Evolutionary conservation across 1,139 yeast species (phyloP).

Genomic region (Tardiomyces depauwii): DNA sequence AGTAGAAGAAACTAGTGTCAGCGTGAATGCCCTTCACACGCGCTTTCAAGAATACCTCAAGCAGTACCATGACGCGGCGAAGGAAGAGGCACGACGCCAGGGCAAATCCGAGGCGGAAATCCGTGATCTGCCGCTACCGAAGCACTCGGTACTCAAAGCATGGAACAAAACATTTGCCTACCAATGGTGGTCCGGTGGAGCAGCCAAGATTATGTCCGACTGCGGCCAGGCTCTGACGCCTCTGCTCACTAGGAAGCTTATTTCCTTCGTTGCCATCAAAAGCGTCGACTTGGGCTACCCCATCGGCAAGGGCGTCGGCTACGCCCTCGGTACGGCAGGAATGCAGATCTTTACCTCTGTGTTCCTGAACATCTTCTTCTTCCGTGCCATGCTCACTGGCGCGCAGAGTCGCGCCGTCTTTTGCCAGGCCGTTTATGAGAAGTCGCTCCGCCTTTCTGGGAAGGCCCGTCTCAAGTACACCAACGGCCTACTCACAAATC

Average conservation of each 20-base stretch:
- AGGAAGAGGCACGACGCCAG: slow-evolving; percentile 15
- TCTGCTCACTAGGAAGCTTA: slow-evolving; percentile 40
- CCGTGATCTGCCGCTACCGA: slow-evolving; percentile 26
- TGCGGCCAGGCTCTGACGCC: slow-evolving; percentile 41
- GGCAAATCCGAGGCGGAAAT: slow-evolving; percentile 17
- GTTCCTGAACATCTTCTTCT: slow-evolving; percentile 52
- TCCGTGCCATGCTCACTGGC: slow-evolving; percentile 52
- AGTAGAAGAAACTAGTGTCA: slow-evolving; percentile 40
- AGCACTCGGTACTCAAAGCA: slow-evolving; percentile 32
- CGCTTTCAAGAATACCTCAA: slow-evolving; percentile 31
- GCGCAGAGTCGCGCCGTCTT: slow-evolving; percentile 57
- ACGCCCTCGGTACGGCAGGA: slow-evolving; percentile 43
- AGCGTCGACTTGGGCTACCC: slow-evolving; percentile 12
- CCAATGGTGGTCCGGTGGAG: slow-evolving; percentile 36
- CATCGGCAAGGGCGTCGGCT: slow-evolving; percentile 46
- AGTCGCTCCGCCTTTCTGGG: slow-evolving; percentile 48
- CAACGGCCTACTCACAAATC: slow-evolving; percentile 54
- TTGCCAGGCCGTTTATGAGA: slow-evolving; percentile 51
- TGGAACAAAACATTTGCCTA: slow-evolving; percentile 45
- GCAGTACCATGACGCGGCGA: slow-evolving; percentile 27
- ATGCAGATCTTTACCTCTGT: slow-evolving; percentile 40
- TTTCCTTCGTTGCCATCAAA: slow-evolving; percentile 28
- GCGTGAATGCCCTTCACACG: slow-evolving; percentile 33
- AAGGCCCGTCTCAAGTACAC: slow-evolving; percentile 47
- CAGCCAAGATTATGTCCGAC: slow-evolving; percentile 37